phyloP scores from a whole-genome alignment of 495 filamentous ascomycete species.

The Penicillium psychrofluorescens region DNA sequence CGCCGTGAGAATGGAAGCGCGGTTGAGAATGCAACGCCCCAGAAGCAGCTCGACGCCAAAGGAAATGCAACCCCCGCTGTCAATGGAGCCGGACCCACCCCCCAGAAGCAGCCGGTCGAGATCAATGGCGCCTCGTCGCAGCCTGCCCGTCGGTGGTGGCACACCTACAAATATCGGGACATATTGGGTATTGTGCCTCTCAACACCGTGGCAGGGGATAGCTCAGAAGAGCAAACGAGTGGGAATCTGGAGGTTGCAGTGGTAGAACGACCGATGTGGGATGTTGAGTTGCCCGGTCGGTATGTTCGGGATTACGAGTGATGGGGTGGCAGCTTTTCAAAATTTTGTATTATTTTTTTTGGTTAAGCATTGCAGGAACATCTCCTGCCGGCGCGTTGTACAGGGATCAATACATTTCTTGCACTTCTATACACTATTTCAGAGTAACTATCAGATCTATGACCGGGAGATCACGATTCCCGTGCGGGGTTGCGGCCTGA shows the following conservation, averaged over 20 bases:
- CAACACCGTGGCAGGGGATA: slow-evolving; percentile 16
- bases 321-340: neutral
- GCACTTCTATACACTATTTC: too few relatives aligned
- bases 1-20: slow-evolving; percentile 27
- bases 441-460: too few relatives aligned
- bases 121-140: slow-evolving; percentile 12
- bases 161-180: slow-evolving; percentile 82
- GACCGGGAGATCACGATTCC: too few relatives aligned
- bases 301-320: slow-evolving; percentile 64
- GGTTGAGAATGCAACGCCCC: slow-evolving; percentile 27
- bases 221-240: slow-evolving; percentile 14
- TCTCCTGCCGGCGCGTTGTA: slow-evolving; percentile 19
- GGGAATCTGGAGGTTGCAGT: slow-evolving; percentile 68
- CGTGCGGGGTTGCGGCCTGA: too few relatives aligned
- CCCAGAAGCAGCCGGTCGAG: slow-evolving; percentile 18
- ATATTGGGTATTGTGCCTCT: slow-evolving; percentile 84
- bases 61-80: slow-evolving; percentile 3
- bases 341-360: slow-evolving; percentile 9
- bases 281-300: slow-evolving; percentile 69
- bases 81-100: slow-evolving; percentile 11
- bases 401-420: slow-evolving; percentile 4
- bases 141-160: slow-evolving; percentile 51
- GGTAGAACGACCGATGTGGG: slow-evolving; percentile 80
- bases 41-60: slow-evolving; percentile 13
- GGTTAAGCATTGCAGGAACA: slow-evolving; percentile 13